A percentile compares a stretch with the other conserved stretches of the same genome.
phyloP scores from a whole-genome alignment of 805 yeast species.

The Wickerhamiella siamensis region DNA sequence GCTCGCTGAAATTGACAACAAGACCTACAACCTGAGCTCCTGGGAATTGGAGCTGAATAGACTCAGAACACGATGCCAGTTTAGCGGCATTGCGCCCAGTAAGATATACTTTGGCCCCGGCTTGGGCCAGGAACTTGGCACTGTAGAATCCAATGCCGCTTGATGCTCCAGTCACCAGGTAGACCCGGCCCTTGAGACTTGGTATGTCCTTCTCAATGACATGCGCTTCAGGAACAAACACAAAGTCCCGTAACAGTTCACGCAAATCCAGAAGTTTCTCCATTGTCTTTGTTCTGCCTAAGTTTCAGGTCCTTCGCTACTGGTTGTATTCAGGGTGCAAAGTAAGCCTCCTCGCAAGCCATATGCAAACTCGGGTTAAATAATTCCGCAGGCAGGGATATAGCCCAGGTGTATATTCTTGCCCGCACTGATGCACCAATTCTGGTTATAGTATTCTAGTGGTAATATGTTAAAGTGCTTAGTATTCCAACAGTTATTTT shows the following conservation, averaged over 20 bases:
- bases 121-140: slow-evolving; percentile 13
- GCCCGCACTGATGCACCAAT: too few relatives aligned
- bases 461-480: too few relatives aligned
- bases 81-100: slow-evolving; percentile 28
- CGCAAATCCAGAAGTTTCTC: slow-evolving; percentile 5
- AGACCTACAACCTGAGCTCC: slow-evolving; percentile 10
- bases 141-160: slow-evolving; percentile 17
- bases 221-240: slow-evolving; percentile 7
- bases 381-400: too few relatives aligned
- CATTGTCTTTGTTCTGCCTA: too few relatives aligned
- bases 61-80: slow-evolving; percentile 21
- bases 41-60: slow-evolving; percentile 20
- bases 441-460: too few relatives aligned
- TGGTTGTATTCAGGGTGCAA: too few relatives aligned
- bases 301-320: too few relatives aligned
- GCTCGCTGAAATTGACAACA: slow-evolving; percentile 24
- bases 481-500: too few relatives aligned
- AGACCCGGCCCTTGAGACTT: slow-evolving; percentile 25
- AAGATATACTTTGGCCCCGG: slow-evolving; percentile 28
- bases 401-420: too few relatives aligned
- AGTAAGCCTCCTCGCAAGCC: too few relatives aligned
- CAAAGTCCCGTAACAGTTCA: slow-evolving; percentile 11
- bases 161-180: slow-evolving; percentile 19
- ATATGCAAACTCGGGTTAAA: too few relatives aligned
- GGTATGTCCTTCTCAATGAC: slow-evolving; percentile 18